Percentiles rank a stretch among this genome's conserved stretches.
phyloP scores from a whole-genome alignment of 2,329 filamentous ascomycete species.

The Metarhizium rileyi region DNA sequence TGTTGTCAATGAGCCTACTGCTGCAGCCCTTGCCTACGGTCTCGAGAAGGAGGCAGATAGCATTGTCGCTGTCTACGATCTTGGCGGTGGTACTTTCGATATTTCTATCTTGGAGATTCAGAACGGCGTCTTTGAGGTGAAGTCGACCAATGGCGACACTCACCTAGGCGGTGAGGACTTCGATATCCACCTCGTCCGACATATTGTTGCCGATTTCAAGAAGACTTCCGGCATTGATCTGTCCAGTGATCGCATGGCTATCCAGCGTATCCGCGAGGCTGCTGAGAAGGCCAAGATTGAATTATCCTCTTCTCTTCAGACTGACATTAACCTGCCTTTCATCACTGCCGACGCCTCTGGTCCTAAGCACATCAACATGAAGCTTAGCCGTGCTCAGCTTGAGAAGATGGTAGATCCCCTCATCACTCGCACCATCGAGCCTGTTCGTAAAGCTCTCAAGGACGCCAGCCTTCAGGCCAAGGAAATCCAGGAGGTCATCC shows the following conservation, averaged over 20 bases:
- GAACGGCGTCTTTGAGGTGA: conserved; percentile 97
- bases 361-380: conserved; percentile 96
- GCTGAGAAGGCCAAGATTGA: conserved; percentile 99
- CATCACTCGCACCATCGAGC: conserved; percentile 77
- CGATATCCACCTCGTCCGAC: conserved; percentile 86
- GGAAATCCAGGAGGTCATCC: conserved; percentile 95
- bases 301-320: conserved; percentile 87
- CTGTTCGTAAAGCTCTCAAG: conserved; percentile 93
- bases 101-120: conserved; percentile 96
- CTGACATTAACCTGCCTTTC: conserved; percentile 97
- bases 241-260: conserved; percentile 89
- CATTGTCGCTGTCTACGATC: conserved; percentile 90
- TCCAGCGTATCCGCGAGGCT: conserved; percentile 97
- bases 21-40: conserved; percentile 90
- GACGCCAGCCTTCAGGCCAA: conserved; percentile 84
- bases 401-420: conserved; percentile 88
- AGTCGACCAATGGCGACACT: conserved; percentile 98
- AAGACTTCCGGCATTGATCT: conserved; percentile 88
- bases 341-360: conserved; percentile 93
- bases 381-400: conserved; percentile 85
- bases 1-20: conserved; percentile 96
- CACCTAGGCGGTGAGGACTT: conserved; percentile 98
- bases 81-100: conserved; percentile 98
- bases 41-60: conserved; percentile 89
- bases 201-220: conserved; percentile 94